Conservation (phyloP, 345 rosid genomes). For the Melaleuca alternifolia region DNA sequence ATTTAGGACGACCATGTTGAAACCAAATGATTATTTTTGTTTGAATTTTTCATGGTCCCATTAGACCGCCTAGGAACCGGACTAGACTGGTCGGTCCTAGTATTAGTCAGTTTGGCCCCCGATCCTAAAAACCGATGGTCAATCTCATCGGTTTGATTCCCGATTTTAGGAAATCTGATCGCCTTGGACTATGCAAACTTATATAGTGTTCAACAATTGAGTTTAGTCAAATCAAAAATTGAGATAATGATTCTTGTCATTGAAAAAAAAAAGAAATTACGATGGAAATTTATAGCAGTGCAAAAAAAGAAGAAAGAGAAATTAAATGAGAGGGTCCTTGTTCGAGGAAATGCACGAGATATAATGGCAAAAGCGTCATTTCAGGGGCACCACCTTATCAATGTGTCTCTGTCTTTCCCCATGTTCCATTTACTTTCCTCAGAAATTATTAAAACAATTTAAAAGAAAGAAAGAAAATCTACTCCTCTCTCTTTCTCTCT, state of each 20-base stretch:
- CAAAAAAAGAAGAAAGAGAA: not conserved
- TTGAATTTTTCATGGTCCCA: too few relatives aligned
- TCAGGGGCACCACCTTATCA: not conserved
- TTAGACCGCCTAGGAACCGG: too few relatives aligned
- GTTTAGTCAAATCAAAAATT: not conserved
- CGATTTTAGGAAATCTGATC: too few relatives aligned
- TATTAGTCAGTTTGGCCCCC: too few relatives aligned
- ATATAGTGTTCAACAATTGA: not conserved
- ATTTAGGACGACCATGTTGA: too few relatives aligned
- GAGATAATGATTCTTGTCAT: not conserved
- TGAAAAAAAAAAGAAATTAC: too few relatives aligned
- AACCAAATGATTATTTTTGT: too few relatives aligned
- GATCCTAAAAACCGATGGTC: too few relatives aligned
- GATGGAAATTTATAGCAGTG: not conserved
- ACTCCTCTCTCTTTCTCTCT: not conserved
- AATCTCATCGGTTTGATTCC: too few relatives aligned
- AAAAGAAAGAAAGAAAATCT: not conserved
- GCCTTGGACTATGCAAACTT: too few relatives aligned
- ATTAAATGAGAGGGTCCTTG: not conserved
- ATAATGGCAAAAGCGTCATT: slow-evolving; percentile 2
- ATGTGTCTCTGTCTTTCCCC: not conserved
- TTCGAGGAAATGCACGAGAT: not conserved
- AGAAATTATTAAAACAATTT: too few relatives aligned
- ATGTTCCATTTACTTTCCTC: not conserved
- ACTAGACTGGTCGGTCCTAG: too few relatives aligned